Evolutionary conservation across 768 basidiomycete species (phyloP), one percentile per base, ranked within the genome.

Genomic region (Tephrocybe sp.): DNA sequence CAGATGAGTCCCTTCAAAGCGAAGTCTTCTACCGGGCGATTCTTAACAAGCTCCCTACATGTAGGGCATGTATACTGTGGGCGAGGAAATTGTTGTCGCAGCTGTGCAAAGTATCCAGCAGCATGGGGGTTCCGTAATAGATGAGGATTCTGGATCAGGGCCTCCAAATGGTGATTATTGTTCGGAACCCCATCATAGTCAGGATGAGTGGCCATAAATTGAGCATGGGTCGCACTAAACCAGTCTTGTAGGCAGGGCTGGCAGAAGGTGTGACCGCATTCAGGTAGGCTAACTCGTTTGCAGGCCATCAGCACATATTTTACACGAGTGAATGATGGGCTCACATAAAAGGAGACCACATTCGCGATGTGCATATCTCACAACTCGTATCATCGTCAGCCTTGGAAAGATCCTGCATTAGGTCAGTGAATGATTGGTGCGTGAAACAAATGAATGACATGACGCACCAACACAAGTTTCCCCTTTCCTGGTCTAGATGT

Each of bases 191-290:
- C 53, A 43, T 73, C 63, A 57, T 77, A 75, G 8, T 68, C 57
- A 0, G 83, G 83, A 54, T 83, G 61, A 1, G 61, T 54, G 5
- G 65, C 61, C 56, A 78, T 66, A 53, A 85, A 79, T 53, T 77
- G 74, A 0, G 65, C 69, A 42, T 79, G 74, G 0, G 66, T 74
- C 2, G 77, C 76, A 45, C 62, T 60, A 39, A 78, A 76, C 77
- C 77, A 78, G 56, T 82, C 78, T 39, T 72, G 69, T 7, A 89
- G 69, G 56, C 86, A 89, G 4, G 61, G 61, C 53, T 77, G 67
- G 59, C 86, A 90, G 59, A 83, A 88, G 0, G 79, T 77, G 63
- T 90, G 87, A 2, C 87, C 87, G 47, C 87, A 90, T 33, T 73
- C 74, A 5, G 77, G 64, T 18, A 89, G 70, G 4, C 86, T 88